phyloP scores from a whole-genome alignment of 768 basidiomycete genomes.

The Mycena capillaripes region DNA sequence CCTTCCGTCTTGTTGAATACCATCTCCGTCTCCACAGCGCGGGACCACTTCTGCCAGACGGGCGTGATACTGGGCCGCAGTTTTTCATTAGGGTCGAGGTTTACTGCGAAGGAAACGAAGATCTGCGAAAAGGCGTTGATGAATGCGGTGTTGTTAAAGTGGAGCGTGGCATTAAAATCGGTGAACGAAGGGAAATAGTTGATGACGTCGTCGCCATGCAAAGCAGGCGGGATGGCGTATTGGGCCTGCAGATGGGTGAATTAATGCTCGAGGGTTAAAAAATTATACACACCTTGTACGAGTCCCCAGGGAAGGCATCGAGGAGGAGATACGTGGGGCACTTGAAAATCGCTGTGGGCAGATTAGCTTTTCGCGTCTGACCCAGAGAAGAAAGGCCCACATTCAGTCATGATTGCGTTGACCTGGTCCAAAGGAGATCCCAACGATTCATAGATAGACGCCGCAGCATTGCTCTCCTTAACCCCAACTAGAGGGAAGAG shows the following conservation, averaged over 20 bases:
- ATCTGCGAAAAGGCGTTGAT: constrained; percentile 42
- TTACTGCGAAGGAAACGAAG: constrained; percentile 40
- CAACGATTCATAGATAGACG: constrained; percentile 28
- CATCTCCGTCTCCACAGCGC: constrained; percentile 38
- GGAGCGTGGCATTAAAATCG: background rate
- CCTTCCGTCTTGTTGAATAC: constrained; percentile 39
- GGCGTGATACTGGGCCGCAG: constrained; percentile 29
- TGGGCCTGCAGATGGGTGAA: background rate
- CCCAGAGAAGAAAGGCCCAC: background rate
- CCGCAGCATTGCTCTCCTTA: constrained; percentile 28
- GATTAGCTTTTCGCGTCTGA: background rate
- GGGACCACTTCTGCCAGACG: constrained; percentile 18
- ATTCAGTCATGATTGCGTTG: background rate
- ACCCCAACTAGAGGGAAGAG: constrained; percentile 41
- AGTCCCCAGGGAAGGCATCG: background rate
- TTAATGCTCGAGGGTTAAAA: background rate
- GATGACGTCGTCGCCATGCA: constrained; percentile 1
- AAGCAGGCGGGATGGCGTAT: background rate
- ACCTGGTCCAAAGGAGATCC: constrained; percentile 26
- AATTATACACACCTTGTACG: background rate
- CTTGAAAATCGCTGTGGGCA: background rate
- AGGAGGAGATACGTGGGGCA: background rate
- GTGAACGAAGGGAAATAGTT: constrained; percentile 1
- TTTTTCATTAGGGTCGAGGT: constrained; percentile 42
- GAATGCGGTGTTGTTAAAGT: constrained; percentile 42